Base-by-base conservation (phyloP, 768 basidiomycete genomes). In the Boletus bicolor region DNA sequence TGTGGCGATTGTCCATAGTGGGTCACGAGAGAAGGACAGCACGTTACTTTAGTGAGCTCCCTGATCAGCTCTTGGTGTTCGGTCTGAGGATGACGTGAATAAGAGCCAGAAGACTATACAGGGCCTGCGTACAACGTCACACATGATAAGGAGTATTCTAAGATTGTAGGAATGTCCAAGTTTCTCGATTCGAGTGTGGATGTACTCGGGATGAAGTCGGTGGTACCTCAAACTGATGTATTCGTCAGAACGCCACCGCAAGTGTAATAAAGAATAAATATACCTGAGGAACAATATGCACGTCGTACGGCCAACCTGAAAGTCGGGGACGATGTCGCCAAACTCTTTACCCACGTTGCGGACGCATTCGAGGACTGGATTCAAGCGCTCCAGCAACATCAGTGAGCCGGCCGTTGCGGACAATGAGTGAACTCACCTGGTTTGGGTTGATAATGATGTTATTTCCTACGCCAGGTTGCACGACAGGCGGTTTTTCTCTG, bases 191-290 rank as follows among this genome's bases (percentile, higher is more conserved):
- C 97, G 86, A 49, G 82, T 81, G 69, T 93, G 91, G 54, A 99
- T 87, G 69, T 99, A 99, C 71, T 98, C 97, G 14, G 97, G 97
- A 71, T 98, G 97, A 14, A 99, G 81, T 49, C 95, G 89, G 65
- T 98, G 95, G 63, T 98, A 98, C 65, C 85, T 89, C 61, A 98
- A 70, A 68, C 97, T 98, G 57, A 2, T 19, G 34, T 9, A 21
- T 17, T 54, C 4, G 7, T 58, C 8, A 59, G 53, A 49, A 39
- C 38, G 21, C 7, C 28, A 35, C 26, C 17, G 17, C 15, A 7
- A 3, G 45, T 15, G n/a, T 34, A 14, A 44, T 11, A 19, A 5
- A 28, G 24, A 44, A 28, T 37, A 37, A 0, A 21, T 62, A 54
- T 41, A 89, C 97, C 93, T 96, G 52, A 99, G 81, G 68, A 89